Evolutionary conservation across 2,329 filamentous ascomycete genomes (phyloP).

Genomic region (Penicillium corylophilum): DNA sequence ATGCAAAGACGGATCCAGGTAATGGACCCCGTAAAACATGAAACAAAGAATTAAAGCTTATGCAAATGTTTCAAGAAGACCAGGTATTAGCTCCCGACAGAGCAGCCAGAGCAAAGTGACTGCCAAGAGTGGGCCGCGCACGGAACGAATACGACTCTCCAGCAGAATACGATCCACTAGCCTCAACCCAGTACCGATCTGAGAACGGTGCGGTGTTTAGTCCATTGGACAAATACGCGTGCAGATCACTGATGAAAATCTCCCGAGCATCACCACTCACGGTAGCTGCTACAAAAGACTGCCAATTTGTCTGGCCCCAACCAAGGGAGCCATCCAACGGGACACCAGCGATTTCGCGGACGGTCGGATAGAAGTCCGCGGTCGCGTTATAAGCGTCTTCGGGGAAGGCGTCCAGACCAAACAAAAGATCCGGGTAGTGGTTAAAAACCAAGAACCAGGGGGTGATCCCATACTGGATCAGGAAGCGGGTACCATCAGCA

Average conservation of each 20-base stretch:
- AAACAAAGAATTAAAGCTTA: background rate
- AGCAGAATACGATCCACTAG: conserved; percentile 17
- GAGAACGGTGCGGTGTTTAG: conserved; percentile 38
- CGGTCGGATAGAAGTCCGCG: conserved; percentile 33
- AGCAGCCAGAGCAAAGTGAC: conserved; percentile 38
- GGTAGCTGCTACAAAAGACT: conserved; percentile 34
- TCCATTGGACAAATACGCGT: conserved; percentile 35
- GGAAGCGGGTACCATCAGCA: conserved; percentile 33
- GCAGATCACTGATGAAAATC: conserved; percentile 33
- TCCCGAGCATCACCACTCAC: conserved; percentile 20
- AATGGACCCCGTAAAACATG: background rate
- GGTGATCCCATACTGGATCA: conserved; percentile 32
- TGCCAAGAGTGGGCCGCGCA: conserved; percentile 36
- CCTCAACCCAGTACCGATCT: conserved; percentile 36
- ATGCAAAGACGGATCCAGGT: background rate
- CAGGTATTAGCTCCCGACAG: conserved; percentile 25
- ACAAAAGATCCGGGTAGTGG: conserved; percentile 37
- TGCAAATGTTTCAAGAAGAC: background rate
- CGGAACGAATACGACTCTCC: conserved; percentile 27
- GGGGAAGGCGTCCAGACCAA: conserved; percentile 37
- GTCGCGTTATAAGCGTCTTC: conserved; percentile 34
- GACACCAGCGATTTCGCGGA: conserved; percentile 31
- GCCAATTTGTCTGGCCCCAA: conserved; percentile 43
- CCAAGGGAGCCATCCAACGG: conserved; percentile 32
- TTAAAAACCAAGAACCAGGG: conserved; percentile 37